These are phyloP conservation scores for Neonectria punicea DNA, from an alignment of 2,329 filamentous ascomycete genomes.

Conservation along the genomic window DNA sequence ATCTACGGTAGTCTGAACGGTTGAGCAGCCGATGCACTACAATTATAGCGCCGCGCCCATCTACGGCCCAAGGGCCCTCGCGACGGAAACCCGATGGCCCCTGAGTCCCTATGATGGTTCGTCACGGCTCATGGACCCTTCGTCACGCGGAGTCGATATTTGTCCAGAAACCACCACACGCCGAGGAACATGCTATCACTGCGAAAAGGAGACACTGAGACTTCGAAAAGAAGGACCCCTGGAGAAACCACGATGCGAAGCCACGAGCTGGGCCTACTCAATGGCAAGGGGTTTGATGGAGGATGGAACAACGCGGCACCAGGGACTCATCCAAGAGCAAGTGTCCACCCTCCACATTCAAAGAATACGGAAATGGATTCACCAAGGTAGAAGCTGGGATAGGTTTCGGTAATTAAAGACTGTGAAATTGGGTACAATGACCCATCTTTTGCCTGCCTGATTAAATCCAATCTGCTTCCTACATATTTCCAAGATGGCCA, in stretches of 20 bases:
- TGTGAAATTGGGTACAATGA: not conserved
- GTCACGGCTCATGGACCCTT: not conserved
- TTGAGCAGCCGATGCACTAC: slow-evolving; percentile 32
- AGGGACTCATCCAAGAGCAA: not conserved
- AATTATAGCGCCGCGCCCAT: slow-evolving; percentile 28
- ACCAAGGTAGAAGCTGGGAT: not conserved
- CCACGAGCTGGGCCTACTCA: not conserved
- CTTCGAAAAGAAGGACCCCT: too few relatives aligned
- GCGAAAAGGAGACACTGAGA: not conserved
- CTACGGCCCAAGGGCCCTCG: not conserved
- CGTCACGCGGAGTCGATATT: not conserved
- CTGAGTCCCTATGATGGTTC: not conserved
- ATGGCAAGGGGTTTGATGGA: not conserved
- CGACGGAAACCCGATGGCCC: not conserved
- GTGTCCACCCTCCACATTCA: too few relatives aligned
- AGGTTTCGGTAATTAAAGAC: slow-evolving; percentile 1
- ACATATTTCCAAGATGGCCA: not conserved
- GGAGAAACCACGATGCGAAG: not conserved
- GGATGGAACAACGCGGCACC: not conserved
- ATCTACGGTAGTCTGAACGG: slow-evolving; percentile 61
- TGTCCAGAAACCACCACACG: not conserved
- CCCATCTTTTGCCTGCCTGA: slow-evolving; percentile 2
- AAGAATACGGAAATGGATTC: too few relatives aligned
- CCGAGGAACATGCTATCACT: not conserved
- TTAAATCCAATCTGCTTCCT: not conserved